Evolutionary conservation across 495 filamentous ascomycete genomes (phyloP), one percentile per base, ranked within the genome.

Genomic region (Chaetomium cochliodes): DNA sequence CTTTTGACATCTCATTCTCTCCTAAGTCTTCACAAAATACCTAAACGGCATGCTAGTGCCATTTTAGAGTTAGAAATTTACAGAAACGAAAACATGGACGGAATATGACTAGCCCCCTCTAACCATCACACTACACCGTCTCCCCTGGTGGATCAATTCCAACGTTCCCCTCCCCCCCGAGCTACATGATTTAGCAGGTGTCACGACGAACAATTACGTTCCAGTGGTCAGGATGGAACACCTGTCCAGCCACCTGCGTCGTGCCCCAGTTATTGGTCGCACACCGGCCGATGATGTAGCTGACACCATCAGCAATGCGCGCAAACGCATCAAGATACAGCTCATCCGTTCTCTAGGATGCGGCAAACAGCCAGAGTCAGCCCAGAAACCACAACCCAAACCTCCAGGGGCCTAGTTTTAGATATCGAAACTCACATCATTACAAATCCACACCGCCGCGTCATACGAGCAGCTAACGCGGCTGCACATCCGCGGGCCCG

Each of bases 361-460:
- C n/a, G n/a, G 12, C n/a, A 16, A 30, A 30, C 28, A 30, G 6
- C 28, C 28, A 30, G 30, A 54, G 37, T 50, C 57, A 47, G 15
- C 15, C 16, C 0, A 11, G 18, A 42, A 20, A 33, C 51, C 5
- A 18, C 11, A 15, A 44, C 13, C 1, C 41, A 16, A 44, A 18
- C 39, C 39, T 11, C 9, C 39, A 7, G 12, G 28, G 30, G 25
- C n/a, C n/a, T n/a, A n/a, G n/a, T n/a, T n/a, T n/a, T n/a, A n/a
- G n/a, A 56, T 23, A 16, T 2, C 5, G 23, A 47, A 18, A 69
- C 54, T 39, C 26, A 68, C 62, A 54, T 77, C 72, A 25, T 76
- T 77, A 62, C 74, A 77, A 67, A 69, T 68, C 6, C 28, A 72
- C 11, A 76, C 74, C 2, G 67, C 72, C 0, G 66, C 46, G n/a